phyloP scores from a whole-genome alignment of 768 basidiomycete species.

The Russula dissimulans region DNA sequence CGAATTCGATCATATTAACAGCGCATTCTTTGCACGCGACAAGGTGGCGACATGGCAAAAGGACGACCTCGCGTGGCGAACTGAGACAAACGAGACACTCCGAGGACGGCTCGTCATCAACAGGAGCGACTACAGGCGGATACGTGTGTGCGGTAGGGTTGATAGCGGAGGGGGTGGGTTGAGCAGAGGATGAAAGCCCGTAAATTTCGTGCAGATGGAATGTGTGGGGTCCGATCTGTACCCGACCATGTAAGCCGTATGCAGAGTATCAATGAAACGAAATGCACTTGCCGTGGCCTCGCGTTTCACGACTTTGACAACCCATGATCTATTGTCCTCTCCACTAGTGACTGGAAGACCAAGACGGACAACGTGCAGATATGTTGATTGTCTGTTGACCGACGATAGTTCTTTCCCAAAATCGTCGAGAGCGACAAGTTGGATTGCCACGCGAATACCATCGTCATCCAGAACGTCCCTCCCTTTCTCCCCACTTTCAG shows the following conservation, averaged over 20 bases:
- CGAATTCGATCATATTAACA: constrained; percentile 95
- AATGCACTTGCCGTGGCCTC: constrained; percentile 61
- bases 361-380: constrained; percentile 74
- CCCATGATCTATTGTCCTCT: constrained; percentile 63
- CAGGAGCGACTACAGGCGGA: constrained; percentile 31
- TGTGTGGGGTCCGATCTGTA: constrained; percentile 80
- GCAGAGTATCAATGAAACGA: not conserved
- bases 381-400: constrained; percentile 82
- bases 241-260: not conserved
- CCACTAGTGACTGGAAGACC: constrained; percentile 34
- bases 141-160: constrained; percentile 41
- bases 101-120: constrained; percentile 64
- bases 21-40: constrained; percentile 96
- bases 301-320: constrained; percentile 86
- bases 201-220: constrained; percentile 96
- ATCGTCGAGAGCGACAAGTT: constrained; percentile 73
- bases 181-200: constrained; percentile 58
- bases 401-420: constrained; percentile 57
- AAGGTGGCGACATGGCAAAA: constrained; percentile 87
- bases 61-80: constrained; percentile 81
- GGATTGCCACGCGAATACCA: constrained; percentile 72
- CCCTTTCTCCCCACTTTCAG: constrained; percentile 31
- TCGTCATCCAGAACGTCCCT: constrained; percentile 39
- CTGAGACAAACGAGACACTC: constrained; percentile 91
- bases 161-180: constrained; percentile 28